Evolutionary conservation across 2,329 filamentous ascomycete species (phyloP).

Genomic region (Talaromyces amestolkiae): DNA sequence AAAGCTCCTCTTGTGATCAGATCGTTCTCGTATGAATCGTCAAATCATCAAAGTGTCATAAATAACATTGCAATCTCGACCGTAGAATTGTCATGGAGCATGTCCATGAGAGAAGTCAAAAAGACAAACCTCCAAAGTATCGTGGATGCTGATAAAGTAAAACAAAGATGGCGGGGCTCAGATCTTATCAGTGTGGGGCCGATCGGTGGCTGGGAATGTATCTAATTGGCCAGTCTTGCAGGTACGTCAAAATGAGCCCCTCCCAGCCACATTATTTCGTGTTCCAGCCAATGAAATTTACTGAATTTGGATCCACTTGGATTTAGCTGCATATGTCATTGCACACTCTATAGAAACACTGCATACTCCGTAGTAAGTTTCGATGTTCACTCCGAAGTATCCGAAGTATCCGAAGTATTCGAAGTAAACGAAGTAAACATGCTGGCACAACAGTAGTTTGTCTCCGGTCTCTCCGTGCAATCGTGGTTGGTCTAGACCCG

Average conservation of each 20-base stretch:
- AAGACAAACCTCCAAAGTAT: neutral
- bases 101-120: neutral
- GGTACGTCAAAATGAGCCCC: neutral
- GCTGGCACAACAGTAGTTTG: no score
- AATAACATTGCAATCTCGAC: neutral
- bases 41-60: no score
- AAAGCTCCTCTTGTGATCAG: neutral
- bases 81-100: neutral
- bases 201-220: neutral
- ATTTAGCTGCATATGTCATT: slow-evolving; percentile 2
- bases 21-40: neutral
- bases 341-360: neutral
- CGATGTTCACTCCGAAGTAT: no score
- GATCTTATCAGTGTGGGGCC: slow-evolving; percentile 5
- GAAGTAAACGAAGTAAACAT: no score
- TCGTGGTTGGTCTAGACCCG: no score
- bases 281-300: neutral
- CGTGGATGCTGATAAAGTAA: neutral
- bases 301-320: neutral
- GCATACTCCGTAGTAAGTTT: no score
- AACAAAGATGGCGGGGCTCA: slow-evolving; percentile 13
- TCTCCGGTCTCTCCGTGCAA: no score
- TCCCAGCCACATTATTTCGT: slow-evolving; percentile 1
- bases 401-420: no score
- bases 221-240: neutral